Percentiles rank a stretch among this genome's conserved stretches.
These are phyloP conservation scores for Fusarium transvaalense DNA, from an alignment of 2,329 filamentous ascomycete genomes.

Conservation along the genomic window DNA sequence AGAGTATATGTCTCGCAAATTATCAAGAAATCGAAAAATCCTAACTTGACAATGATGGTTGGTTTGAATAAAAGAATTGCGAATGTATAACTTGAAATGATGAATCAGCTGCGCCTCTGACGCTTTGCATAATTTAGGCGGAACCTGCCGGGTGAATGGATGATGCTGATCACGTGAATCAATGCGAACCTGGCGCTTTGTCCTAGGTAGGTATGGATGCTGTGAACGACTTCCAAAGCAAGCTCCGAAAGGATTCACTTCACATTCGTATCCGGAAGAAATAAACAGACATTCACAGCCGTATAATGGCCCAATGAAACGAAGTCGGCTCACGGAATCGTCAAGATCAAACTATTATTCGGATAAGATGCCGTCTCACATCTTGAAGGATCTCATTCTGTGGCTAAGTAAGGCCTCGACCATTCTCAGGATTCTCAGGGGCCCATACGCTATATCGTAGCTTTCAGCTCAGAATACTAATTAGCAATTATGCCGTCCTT, in stretches of 20 bases:
- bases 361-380: background rate
- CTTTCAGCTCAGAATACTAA: slow-evolving; percentile 1
- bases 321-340: rapidly evolving
- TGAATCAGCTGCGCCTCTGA: slow-evolving; percentile 37
- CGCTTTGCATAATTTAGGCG: slow-evolving; percentile 28
- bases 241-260: background rate
- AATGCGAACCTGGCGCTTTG: too few relatives aligned
- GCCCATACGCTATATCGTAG: slow-evolving; percentile 4
- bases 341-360: too few relatives aligned
- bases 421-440: slow-evolving; percentile 12
- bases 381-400: slow-evolving; percentile 28
- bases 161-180: slow-evolving; percentile 15
- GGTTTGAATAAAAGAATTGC: slow-evolving; percentile 7
- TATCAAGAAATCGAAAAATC: slow-evolving; percentile 9
- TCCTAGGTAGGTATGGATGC: background rate
- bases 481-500: background rate
- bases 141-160: background rate
- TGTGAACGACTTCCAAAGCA: background rate
- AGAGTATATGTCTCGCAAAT: slow-evolving; percentile 30
- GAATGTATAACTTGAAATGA: slow-evolving; percentile 16
- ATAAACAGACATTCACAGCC: background rate
- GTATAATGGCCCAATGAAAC: background rate
- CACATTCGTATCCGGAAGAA: background rate
- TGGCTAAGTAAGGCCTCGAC: slow-evolving; percentile 41
- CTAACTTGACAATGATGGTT: slow-evolving; percentile 12